phyloP scores from a whole-genome alignment of 2,329 filamentous ascomycete species.

The Pseudocercospora musae region DNA sequence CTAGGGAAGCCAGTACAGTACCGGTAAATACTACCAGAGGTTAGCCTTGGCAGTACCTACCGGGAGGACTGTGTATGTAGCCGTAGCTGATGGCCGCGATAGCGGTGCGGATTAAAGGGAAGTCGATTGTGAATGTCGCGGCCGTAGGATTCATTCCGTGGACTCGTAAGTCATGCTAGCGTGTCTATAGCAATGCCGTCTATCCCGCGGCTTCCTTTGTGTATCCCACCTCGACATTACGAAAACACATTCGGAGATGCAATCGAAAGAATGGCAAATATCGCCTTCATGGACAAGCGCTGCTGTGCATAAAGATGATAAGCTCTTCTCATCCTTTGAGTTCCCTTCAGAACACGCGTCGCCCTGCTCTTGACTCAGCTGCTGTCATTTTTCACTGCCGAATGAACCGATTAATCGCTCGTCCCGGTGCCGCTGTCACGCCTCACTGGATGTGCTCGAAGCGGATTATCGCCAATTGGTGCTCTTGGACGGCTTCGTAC shows the following conservation, averaged over 20 bases:
- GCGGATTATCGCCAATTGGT: constrained; percentile 9
- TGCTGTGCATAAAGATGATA: background rate
- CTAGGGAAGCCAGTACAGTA: too few relatives aligned
- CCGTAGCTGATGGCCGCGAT: too few relatives aligned
- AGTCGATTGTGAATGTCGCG: background rate
- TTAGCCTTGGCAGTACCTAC: too few relatives aligned
- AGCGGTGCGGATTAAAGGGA: too few relatives aligned
- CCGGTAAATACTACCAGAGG: too few relatives aligned
- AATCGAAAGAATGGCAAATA: background rate
- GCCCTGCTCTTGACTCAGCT: background rate
- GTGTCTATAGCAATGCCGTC: background rate
- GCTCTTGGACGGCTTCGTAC: background rate
- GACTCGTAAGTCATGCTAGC: background rate
- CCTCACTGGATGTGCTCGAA: constrained; percentile 12
- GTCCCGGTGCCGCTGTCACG: constrained; percentile 1
- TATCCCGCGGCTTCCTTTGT: background rate
- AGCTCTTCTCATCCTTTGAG: background rate
- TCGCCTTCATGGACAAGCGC: background rate
- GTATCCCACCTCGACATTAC: background rate
- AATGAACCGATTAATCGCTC: constrained; percentile 6
- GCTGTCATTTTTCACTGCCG: background rate
- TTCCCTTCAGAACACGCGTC: background rate
- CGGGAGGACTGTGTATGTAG: too few relatives aligned
- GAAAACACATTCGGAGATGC: background rate
- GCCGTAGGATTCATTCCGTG: background rate